Evolutionary conservation across 495 filamentous ascomycete genomes (phyloP).

Genomic region (Penicillium mononematosum): DNA sequence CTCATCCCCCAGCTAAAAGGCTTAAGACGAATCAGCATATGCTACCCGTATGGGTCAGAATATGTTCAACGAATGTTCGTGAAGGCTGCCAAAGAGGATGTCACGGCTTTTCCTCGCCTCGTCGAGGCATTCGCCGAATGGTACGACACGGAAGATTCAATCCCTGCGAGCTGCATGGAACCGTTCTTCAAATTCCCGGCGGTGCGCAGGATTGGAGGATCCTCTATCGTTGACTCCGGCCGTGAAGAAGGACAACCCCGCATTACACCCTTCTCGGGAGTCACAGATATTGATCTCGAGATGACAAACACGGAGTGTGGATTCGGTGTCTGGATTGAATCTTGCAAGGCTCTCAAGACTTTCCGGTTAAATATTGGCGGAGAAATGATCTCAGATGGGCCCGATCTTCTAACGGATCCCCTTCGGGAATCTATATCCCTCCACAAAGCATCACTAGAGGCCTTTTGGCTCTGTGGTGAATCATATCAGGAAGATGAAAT

Average conservation of each 20-base stretch:
- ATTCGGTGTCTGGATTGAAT: not conserved
- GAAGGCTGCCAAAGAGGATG: not conserved
- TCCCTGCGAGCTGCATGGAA: not conserved
- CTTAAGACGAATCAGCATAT: not conserved
- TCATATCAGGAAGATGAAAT: not conserved
- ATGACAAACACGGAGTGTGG: not conserved
- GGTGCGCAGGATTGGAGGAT: not conserved
- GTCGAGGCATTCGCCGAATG: not conserved
- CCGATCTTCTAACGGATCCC: not conserved
- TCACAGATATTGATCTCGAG: not conserved
- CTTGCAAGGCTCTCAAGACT: not conserved
- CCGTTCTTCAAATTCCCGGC: conserved; percentile 3
- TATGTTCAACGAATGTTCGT: not conserved
- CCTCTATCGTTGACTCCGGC: not conserved
- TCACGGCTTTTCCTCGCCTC: not conserved
- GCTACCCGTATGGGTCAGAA: not conserved
- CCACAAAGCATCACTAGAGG: not conserved
- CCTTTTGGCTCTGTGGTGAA: not conserved
- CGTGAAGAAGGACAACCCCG: not conserved
- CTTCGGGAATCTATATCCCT: not conserved
- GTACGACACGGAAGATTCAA: not conserved
- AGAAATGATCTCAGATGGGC: not conserved
- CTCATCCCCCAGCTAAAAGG: conserved; percentile 3
- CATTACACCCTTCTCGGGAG: not conserved
- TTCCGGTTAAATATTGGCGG: not conserved